Evolutionary conservation across 352 stramenopile genomes (phyloP).

Genomic region (Phytopythium ostracodes): DNA sequence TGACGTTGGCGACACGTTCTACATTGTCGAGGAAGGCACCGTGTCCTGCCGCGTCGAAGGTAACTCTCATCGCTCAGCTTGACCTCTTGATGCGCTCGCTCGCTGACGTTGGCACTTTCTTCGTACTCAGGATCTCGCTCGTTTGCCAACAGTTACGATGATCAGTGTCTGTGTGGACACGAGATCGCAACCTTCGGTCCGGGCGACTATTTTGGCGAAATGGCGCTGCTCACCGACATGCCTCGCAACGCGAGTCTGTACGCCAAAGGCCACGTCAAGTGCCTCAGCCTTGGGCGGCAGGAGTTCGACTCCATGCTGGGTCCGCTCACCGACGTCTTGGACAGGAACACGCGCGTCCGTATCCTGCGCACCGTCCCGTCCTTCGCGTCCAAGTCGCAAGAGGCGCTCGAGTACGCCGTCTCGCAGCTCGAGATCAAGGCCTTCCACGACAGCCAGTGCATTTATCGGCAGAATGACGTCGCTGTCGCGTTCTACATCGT

Average conservation of each 20-base stretch:
- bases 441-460: constrained; percentile 62
- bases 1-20: constrained; percentile 76
- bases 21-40: constrained; percentile 72
- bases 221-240: constrained; percentile 89
- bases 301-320: constrained; percentile 80
- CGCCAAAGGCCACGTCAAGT: constrained; percentile 62
- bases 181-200: constrained; percentile 55
- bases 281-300: constrained; percentile 55
- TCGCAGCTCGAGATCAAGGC: constrained; percentile 77
- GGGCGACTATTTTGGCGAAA: constrained; percentile 91
- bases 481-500: constrained; percentile 74
- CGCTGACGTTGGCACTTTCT: neutral
- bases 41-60: constrained; percentile 62
- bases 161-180: neutral
- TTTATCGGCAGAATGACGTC: constrained; percentile 47
- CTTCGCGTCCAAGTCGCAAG: constrained; percentile 51
- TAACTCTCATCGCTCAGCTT: neutral
- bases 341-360: constrained; percentile 65
- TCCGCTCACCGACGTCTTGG: constrained; percentile 66
- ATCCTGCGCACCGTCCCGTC: constrained; percentile 54
- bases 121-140: neutral
- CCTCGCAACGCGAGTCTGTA: constrained; percentile 72
- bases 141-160: neutral
- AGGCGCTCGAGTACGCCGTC: constrained; percentile 65
- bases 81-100: no score